Evolutionary conservation across 805 yeast species (phyloP).

Genomic region (Wickerhamiella siamensis): DNA sequence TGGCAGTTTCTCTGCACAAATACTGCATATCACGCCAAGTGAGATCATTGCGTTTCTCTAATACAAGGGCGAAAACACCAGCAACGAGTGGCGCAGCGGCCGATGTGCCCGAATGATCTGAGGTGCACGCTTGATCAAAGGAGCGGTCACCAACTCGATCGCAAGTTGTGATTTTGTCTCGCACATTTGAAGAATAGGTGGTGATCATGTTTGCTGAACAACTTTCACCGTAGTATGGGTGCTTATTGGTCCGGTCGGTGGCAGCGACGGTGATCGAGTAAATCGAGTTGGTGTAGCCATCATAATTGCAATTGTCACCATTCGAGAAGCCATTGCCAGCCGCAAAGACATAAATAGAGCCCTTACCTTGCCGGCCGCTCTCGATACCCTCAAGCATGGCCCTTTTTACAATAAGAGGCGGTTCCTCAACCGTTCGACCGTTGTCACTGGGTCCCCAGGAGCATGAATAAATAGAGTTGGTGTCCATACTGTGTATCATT

Average conservation of each 20-base stretch:
- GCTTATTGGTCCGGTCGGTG: slow-evolving; percentile 70
- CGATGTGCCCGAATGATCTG: slow-evolving; percentile 85
- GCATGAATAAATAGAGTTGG: slow-evolving; percentile 88
- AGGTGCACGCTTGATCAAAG: slow-evolving; percentile 52
- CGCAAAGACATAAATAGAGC: slow-evolving; percentile 87
- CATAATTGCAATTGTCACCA: slow-evolving; percentile 89
- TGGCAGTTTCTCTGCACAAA: slow-evolving; percentile 55
- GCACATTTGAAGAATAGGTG: slow-evolving; percentile 83
- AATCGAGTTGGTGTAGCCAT: slow-evolving; percentile 92
- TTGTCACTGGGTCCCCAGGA: slow-evolving; percentile 98
- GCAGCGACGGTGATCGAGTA: slow-evolving; percentile 93
- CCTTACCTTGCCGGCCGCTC: slow-evolving; percentile 68
- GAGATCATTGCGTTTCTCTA: slow-evolving; percentile 70
- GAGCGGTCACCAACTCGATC: slow-evolving; percentile 28
- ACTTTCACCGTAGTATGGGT: slow-evolving; percentile 81
- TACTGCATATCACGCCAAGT: slow-evolving; percentile 96
- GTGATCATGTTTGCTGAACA: slow-evolving; percentile 92
- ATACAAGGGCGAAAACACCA: slow-evolving; percentile 74
- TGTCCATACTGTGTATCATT: slow-evolving; percentile 60
- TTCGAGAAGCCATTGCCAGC: slow-evolving; percentile 80
- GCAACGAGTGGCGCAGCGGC: slow-evolving; percentile 99
- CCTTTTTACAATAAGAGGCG: slow-evolving; percentile 60
- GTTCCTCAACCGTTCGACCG: slow-evolving; percentile 75
- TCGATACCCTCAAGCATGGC: slow-evolving; percentile 75
- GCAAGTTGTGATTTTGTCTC: slow-evolving; percentile 79